A percentile compares a stretch with the other conserved stretches of the same genome.
phyloP scores from a whole-genome alignment of 2,329 filamentous ascomycete genomes.

The Didymella segeticola region DNA sequence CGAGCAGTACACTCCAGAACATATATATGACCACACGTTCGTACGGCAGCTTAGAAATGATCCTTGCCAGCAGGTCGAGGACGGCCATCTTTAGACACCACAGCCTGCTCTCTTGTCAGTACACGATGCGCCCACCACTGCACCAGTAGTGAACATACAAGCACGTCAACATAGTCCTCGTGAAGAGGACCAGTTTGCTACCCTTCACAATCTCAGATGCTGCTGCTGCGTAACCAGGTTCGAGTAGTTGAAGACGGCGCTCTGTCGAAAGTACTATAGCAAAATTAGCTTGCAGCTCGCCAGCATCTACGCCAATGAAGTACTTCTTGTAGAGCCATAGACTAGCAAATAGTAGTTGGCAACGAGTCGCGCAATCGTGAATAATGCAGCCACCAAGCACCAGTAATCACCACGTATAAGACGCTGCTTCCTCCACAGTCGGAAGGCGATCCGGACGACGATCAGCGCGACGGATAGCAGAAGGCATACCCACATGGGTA shows the following conservation, averaged over 20 bases:
- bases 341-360: slow-evolving; percentile 22
- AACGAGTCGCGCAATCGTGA: slow-evolving; percentile 19
- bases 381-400: slow-evolving; percentile 21
- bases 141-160: slow-evolving; percentile 10
- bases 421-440: slow-evolving; percentile 19
- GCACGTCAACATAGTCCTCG: slow-evolving; percentile 24
- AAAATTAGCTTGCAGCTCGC: not conserved
- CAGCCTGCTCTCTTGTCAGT: slow-evolving; percentile 11
- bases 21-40: slow-evolving; percentile 19
- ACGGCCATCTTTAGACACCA: slow-evolving; percentile 30
- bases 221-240: slow-evolving; percentile 2
- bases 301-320: not conserved
- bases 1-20: slow-evolving; percentile 12
- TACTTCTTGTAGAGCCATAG: slow-evolving; percentile 28
- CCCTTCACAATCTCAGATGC: slow-evolving; percentile 13
- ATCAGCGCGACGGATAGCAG: slow-evolving; percentile 22
- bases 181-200: slow-evolving; percentile 24
- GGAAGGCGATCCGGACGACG: slow-evolving; percentile 17
- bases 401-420: slow-evolving; percentile 26
- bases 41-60: slow-evolving; percentile 27
- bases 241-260: slow-evolving; percentile 13
- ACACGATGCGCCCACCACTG: not conserved
- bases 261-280: slow-evolving; percentile 12
- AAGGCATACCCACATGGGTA: slow-evolving; percentile 25
- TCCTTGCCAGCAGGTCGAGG: slow-evolving; percentile 21